A percentile compares a stretch with the other conserved stretches of the same genome.
Conservation (phyloP, 2,329 filamentous ascomycete genomes). For the Penicillium sp. region DNA sequence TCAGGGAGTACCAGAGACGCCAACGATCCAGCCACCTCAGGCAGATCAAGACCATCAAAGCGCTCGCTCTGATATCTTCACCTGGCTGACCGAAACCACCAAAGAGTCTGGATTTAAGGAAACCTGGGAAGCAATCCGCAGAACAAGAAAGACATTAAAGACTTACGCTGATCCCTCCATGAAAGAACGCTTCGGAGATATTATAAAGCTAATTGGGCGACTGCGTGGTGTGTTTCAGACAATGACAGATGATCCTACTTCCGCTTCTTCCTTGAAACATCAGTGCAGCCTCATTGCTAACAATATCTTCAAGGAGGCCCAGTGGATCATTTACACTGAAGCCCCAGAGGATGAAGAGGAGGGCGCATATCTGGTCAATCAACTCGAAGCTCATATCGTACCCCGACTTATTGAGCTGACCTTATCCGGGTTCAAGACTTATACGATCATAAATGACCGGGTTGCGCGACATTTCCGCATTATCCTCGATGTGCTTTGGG, state of each 20-base stretch:
- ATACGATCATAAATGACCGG: conserved; percentile 1
- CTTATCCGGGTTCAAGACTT: conserved; percentile 11
- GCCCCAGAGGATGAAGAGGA: conserved; percentile 5
- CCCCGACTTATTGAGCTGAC: conserved; percentile 14
- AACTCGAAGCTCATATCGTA: conserved; percentile 20
- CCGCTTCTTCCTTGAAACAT: background rate
- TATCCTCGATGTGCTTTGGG: conserved; percentile 12
- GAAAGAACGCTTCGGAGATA: background rate
- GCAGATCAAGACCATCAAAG: background rate
- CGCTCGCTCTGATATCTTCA: background rate
- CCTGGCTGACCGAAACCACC: background rate
- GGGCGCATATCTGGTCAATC: conserved; percentile 8
- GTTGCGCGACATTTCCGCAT: conserved; percentile 6
- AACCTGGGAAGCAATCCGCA: background rate
- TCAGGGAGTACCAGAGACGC: background rate
- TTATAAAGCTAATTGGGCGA: background rate
- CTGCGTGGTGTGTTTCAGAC: background rate
- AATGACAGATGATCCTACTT: background rate
- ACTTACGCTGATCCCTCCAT: background rate
- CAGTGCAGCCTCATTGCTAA: conserved; percentile 4
- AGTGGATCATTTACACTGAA: conserved; percentile 11
- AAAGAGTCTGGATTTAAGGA: conserved; percentile 8
- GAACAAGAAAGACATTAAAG: background rate
- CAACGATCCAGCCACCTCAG: background rate
- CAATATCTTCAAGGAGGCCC: conserved; percentile 4